phyloP scores from a whole-genome alignment of 208 protist species.

The Spongospora subterranea region DNA sequence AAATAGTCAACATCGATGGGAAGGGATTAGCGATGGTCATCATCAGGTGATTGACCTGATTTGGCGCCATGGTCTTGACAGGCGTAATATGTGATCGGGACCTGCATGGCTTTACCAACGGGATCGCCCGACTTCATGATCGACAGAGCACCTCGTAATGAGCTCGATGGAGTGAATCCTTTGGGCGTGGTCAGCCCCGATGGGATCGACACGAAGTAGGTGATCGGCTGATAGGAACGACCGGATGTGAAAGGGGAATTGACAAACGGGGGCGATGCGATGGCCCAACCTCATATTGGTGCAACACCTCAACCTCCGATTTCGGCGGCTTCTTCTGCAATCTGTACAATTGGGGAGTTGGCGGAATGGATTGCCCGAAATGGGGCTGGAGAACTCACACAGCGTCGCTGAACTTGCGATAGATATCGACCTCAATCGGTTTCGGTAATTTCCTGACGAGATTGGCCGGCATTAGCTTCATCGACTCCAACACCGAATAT shows the following conservation, averaged over 20 bases:
- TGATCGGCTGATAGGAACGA: neutral
- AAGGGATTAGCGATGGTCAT: neutral
- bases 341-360: conserved; percentile 15
- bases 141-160: neutral
- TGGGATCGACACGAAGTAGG: neutral
- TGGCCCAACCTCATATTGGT: conserved; percentile 1
- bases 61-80: no score
- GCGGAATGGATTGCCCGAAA: neutral
- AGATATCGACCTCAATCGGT: conserved; percentile 11
- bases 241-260: neutral
- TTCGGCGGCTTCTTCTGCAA: neutral
- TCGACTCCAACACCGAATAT: neutral
- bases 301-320: neutral
- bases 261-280: neutral
- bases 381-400: neutral
- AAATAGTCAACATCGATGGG: neutral
- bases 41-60: neutral
- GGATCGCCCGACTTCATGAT: neutral
- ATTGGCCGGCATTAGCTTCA: neutral
- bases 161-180: neutral
- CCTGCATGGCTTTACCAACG: no score
- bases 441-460: conserved; percentile 1
- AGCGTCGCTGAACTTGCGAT: neutral
- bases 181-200: neutral
- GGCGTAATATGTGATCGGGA: no score